Evolutionary conservation across 768 basidiomycete genomes (phyloP).

Genomic region (Lyophyllum atratum): DNA sequence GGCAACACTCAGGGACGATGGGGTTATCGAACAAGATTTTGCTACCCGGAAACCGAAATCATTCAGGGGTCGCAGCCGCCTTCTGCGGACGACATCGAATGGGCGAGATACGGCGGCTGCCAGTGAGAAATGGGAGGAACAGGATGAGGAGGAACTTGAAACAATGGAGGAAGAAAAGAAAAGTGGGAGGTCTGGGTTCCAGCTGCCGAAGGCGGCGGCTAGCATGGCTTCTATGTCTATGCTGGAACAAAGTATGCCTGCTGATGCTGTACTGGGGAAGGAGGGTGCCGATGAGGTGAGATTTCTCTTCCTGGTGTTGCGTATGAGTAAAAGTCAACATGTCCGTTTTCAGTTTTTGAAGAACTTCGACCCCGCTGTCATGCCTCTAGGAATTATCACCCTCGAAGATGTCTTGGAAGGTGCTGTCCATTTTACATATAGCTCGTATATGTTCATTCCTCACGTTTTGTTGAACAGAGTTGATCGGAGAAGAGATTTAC

Average conservation of each 20-base stretch:
- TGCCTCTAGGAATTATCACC: slow-evolving; percentile 90
- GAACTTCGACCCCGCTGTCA: slow-evolving; percentile 77
- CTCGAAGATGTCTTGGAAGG: slow-evolving; percentile 93
- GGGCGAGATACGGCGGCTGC: not conserved
- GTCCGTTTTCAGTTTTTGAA: slow-evolving; percentile 64
- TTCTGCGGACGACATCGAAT: not conserved
- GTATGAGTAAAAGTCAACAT: not conserved
- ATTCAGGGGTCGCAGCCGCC: not conserved
- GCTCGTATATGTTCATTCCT: not conserved
- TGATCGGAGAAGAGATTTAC: slow-evolving; percentile 92
- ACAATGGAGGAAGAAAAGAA: slow-evolving; percentile 24
- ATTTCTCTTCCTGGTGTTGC: slow-evolving; percentile 8
- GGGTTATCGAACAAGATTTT: slow-evolving; percentile 19
- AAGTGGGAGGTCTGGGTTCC: slow-evolving; percentile 36
- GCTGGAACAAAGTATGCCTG: slow-evolving; percentile 84
- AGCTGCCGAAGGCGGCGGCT: slow-evolving; percentile 40
- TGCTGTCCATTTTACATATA: not conserved
- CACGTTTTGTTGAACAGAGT: slow-evolving; percentile 47
- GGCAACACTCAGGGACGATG: slow-evolving; percentile 27
- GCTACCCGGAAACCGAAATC: not conserved
- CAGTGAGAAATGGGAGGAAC: slow-evolving; percentile 13
- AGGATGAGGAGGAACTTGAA: slow-evolving; percentile 8
- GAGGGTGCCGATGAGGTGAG: slow-evolving; percentile 73
- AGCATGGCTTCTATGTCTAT: slow-evolving; percentile 47
- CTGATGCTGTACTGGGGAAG: slow-evolving; percentile 81